Evolutionary conservation across 257 asterid genomes (phyloP).

Genomic region (Solanum clarkiae): DNA sequence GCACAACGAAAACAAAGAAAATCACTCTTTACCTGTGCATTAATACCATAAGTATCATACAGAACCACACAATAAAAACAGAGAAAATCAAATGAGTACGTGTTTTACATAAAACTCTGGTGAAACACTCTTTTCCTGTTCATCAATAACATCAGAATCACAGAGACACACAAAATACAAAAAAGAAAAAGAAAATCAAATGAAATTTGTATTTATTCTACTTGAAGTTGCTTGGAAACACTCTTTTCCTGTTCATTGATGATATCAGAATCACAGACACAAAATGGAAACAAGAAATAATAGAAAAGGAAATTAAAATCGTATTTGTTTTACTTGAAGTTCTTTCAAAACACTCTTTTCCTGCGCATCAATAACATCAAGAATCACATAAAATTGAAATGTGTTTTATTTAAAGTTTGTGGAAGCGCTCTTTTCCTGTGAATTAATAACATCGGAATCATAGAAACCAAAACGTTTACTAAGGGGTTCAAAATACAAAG

Average conservation of each 20-base stretch:
- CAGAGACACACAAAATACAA: background rate
- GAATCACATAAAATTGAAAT: background rate
- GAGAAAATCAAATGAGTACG: background rate
- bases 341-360: constrained; percentile 15
- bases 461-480: background rate
- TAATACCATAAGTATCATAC: background rate
- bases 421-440: background rate
- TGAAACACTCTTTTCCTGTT: background rate
- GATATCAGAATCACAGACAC: constrained; percentile 1
- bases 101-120: background rate
- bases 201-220: background rate
- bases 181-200: background rate
- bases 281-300: background rate
- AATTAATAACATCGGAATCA: background rate
- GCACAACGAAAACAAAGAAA: constrained; percentile 4
- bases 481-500: background rate
- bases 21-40: background rate
- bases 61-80: background rate
- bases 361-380: background rate
- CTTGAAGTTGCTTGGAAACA: constrained; percentile 1
- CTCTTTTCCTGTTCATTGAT: constrained; percentile 39
- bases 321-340: background rate
- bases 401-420: background rate
- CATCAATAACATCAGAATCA: background rate
- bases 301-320: background rate